phyloP scores from a whole-genome alignment of 169 alveolate species.

The Plasmodium gonderi region DNA sequence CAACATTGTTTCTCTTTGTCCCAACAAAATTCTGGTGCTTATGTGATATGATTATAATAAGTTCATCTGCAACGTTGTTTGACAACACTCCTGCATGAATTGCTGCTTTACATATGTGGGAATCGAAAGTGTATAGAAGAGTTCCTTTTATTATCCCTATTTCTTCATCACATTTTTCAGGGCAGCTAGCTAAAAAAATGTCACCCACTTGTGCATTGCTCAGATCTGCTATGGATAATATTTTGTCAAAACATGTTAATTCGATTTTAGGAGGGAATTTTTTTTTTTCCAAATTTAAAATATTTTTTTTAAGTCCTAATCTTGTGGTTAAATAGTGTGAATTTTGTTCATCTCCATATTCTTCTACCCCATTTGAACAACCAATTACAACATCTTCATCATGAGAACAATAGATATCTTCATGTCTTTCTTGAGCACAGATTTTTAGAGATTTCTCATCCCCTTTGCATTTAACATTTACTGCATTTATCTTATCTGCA shows the following conservation, averaged over 20 bases:
- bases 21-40: constrained; percentile 39
- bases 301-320: constrained; percentile 31
- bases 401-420: constrained; percentile 84
- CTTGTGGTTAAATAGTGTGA: background rate
- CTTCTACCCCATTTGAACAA: constrained; percentile 79
- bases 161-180: constrained; percentile 74
- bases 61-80: constrained; percentile 80
- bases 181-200: constrained; percentile 74
- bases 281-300: constrained; percentile 77
- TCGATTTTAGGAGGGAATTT: constrained; percentile 77
- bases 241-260: constrained; percentile 82
- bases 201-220: constrained; percentile 76
- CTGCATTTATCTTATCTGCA: constrained; percentile 86
- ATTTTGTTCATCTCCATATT: background rate
- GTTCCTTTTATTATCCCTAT: constrained; percentile 86
- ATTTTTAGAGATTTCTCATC: constrained; percentile 30
- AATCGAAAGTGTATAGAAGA: constrained; percentile 89
- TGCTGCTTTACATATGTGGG: constrained; percentile 93
- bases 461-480: constrained; percentile 88
- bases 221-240: constrained; percentile 78
- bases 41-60: constrained; percentile 74
- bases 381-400: constrained; percentile 84
- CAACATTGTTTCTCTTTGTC: constrained; percentile 57
- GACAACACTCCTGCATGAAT: constrained; percentile 90
- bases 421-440: constrained; percentile 80